These are phyloP conservation scores for Candida ortonii DNA, from an alignment of 805 yeast species.

Conservation along the genomic window DNA sequence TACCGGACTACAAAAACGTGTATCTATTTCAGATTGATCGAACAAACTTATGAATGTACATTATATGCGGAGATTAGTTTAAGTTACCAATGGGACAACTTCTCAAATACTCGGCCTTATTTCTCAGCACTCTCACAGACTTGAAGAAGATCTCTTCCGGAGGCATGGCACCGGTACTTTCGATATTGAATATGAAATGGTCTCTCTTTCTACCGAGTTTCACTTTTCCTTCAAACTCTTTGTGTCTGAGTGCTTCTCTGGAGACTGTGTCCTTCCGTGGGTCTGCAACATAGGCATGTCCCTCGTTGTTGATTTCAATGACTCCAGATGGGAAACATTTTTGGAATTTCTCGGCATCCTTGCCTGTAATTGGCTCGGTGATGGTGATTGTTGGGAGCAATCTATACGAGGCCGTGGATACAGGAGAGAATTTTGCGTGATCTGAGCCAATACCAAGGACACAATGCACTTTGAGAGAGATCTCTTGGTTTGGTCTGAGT, in stretches of 20 bases:
- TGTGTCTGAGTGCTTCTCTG: slow-evolving; percentile 92
- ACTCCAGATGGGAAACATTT: slow-evolving; percentile 94
- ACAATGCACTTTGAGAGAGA: slow-evolving; percentile 85
- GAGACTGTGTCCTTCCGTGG: slow-evolving; percentile 95
- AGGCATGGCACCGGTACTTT: slow-evolving; percentile 93
- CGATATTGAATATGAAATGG: slow-evolving; percentile 92
- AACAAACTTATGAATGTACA: too few species aligned
- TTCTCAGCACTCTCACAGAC: slow-evolving; percentile 78
- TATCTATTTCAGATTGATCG: too few species aligned
- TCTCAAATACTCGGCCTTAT: slow-evolving; percentile 78
- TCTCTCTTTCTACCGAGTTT: slow-evolving; percentile 88
- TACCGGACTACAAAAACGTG: too few species aligned
- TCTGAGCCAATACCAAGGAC: slow-evolving; percentile 88
- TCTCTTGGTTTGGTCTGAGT: slow-evolving; percentile 96
- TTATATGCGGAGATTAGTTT: slow-evolving; percentile 16
- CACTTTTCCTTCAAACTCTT: slow-evolving; percentile 84
- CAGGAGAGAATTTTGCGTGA: slow-evolving; percentile 98
- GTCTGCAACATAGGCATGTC: slow-evolving; percentile 79
- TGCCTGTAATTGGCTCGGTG: slow-evolving; percentile 68
- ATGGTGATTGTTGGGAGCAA: slow-evolving; percentile 86
- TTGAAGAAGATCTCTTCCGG: slow-evolving; percentile 96
- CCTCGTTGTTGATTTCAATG: slow-evolving; percentile 63
- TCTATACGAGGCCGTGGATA: slow-evolving; percentile 93
- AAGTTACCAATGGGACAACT: slow-evolving; percentile 66
- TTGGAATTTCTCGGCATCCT: slow-evolving; percentile 73